Evolutionary conservation across 75 land plant species (phyloP).

Genomic region (Ceratopteris richardii): DNA sequence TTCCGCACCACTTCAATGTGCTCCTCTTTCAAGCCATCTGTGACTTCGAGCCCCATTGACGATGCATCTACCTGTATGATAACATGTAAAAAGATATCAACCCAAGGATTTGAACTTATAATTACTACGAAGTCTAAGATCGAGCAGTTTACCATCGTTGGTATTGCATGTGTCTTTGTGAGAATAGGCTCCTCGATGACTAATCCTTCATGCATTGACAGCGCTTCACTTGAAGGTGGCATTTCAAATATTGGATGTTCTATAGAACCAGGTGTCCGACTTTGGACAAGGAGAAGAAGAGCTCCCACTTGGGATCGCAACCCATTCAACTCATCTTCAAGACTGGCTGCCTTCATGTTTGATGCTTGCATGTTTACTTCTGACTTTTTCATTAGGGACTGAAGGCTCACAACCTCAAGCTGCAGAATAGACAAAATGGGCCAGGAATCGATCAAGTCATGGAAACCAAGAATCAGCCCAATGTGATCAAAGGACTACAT

Average conservation of each 20-base stretch:
- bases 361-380: conserved; percentile 46
- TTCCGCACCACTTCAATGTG: conserved; percentile 20
- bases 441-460: background rate
- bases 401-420: conserved; percentile 70
- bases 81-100: too few relatives aligned
- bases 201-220: too few relatives aligned
- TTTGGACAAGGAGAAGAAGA: conserved; percentile 18
- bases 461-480: background rate
- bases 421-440: conserved; percentile 12
- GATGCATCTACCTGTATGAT: too few relatives aligned
- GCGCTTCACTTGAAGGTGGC: too few relatives aligned
- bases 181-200: too few relatives aligned
- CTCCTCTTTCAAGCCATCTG: conserved; percentile 10
- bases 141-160: too few relatives aligned
- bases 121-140: too few relatives aligned
- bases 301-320: conserved; percentile 40
- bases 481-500: too few relatives aligned
- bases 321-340: conserved; percentile 44
- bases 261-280: background rate
- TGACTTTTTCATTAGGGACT: conserved; percentile 51
- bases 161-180: too few relatives aligned
- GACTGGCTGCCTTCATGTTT: conserved; percentile 36
- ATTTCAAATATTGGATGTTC: background rate
- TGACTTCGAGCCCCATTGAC: too few relatives aligned
- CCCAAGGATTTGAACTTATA: too few relatives aligned